Conservation (phyloP, 2,329 filamentous ascomycete species). For the Pseudocercospora macadamiae region DNA sequence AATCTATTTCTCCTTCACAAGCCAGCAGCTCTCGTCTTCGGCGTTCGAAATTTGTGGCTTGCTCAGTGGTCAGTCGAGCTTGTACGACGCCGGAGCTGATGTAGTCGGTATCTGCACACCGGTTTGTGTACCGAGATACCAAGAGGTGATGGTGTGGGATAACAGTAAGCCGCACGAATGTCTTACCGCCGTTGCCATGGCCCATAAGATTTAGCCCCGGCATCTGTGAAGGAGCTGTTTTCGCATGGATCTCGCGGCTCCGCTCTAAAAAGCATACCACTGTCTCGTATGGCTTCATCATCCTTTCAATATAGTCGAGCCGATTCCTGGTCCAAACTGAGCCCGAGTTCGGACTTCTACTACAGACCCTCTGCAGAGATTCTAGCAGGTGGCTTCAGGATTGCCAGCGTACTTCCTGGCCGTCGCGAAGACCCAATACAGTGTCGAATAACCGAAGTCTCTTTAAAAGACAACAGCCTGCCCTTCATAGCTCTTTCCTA, state of each 20-base stretch:
- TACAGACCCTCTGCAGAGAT: constrained; percentile 20
- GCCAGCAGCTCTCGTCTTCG: no score
- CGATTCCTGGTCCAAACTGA: constrained; percentile 18
- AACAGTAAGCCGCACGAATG: not conserved
- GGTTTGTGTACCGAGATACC: not conserved
- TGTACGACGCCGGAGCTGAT: not conserved
- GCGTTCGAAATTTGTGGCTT: not conserved
- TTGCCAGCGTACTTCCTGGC: constrained; percentile 22
- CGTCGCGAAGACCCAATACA: constrained; percentile 19
- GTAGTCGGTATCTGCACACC: not conserved
- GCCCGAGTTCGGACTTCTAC: constrained; percentile 24
- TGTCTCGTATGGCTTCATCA: constrained; percentile 18
- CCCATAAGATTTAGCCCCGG: not conserved
- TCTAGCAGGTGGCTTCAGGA: constrained; percentile 19
- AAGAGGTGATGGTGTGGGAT: not conserved
- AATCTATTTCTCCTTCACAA: no score
- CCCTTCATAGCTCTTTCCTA: constrained; percentile 24
- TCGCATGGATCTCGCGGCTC: constrained; percentile 1
- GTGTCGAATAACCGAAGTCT: constrained; percentile 21
- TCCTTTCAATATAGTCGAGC: constrained; percentile 13
- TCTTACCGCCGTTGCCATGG: not conserved
- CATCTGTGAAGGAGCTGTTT: not conserved
- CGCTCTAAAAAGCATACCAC: not conserved
- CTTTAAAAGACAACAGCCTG: constrained; percentile 18
- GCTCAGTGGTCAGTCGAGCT: not conserved